Conservation (phyloP, 2,329 filamentous ascomycete genomes). For the Xylaria sp. region DNA sequence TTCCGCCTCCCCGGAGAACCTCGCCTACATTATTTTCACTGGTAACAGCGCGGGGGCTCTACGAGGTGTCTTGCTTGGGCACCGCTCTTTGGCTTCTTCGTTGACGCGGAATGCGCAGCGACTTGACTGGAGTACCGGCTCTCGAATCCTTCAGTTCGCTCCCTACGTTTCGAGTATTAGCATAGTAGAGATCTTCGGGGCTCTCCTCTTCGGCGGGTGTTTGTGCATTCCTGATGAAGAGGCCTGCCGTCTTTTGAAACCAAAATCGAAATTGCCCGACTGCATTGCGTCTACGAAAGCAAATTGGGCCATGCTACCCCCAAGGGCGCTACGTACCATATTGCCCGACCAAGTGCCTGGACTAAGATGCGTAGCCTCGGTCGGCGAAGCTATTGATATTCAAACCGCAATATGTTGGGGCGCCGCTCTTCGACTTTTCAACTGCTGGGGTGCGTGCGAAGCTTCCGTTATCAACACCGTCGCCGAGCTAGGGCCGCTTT, state of each 20-base stretch:
- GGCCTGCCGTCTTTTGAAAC: neutral
- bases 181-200: slow-evolving; percentile 26
- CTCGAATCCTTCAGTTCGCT: slow-evolving; percentile 29
- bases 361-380: slow-evolving; percentile 13
- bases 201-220: slow-evolving; percentile 30
- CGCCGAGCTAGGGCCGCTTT: slow-evolving; percentile 14
- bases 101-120: neutral
- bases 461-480: slow-evolving; percentile 12
- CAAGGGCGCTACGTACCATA: slow-evolving; percentile 16
- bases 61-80: slow-evolving; percentile 26
- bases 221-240: slow-evolving; percentile 25
- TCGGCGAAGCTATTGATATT: slow-evolving; percentile 12
- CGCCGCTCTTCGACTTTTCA: slow-evolving; percentile 5
- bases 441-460: slow-evolving; percentile 22
- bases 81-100: slow-evolving; percentile 18
- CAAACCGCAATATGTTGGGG: slow-evolving; percentile 16
- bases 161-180: slow-evolving; percentile 18
- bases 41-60: slow-evolving; percentile 4
- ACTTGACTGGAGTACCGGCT: slow-evolving; percentile 13
- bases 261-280: slow-evolving; percentile 11
- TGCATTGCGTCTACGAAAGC: slow-evolving; percentile 27
- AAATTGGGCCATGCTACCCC: slow-evolving; percentile 19
- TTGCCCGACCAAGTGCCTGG: slow-evolving; percentile 18
- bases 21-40: slow-evolving; percentile 26
- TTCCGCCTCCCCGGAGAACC: slow-evolving; percentile 4